Evolutionary conservation across 2,329 filamentous ascomycete genomes (phyloP).

Genomic region (Alternaria consortialis): DNA sequence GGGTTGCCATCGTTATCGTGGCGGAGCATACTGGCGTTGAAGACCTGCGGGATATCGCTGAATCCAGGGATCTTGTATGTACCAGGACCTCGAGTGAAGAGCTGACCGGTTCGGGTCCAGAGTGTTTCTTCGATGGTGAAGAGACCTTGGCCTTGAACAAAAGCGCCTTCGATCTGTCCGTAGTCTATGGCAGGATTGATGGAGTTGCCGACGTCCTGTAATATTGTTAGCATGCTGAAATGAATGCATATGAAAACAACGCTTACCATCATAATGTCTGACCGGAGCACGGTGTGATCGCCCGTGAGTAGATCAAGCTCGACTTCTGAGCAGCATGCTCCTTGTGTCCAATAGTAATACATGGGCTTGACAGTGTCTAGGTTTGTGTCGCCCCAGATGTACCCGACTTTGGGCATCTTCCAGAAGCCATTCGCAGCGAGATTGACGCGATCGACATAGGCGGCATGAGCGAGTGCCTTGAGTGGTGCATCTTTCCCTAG

Average conservation of each 20-base stretch:
- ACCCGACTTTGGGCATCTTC: slow-evolving; percentile 95
- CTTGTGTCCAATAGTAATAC: slow-evolving; percentile 96
- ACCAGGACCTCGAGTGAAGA: slow-evolving; percentile 70
- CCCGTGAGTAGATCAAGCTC: slow-evolving; percentile 92
- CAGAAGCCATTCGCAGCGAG: slow-evolving; percentile 95
- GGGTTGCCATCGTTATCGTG: slow-evolving; percentile 59
- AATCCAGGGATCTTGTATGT: slow-evolving; percentile 91
- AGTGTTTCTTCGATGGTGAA: slow-evolving; percentile 80
- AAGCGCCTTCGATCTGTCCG: slow-evolving; percentile 83
- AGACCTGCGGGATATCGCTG: slow-evolving; percentile 83
- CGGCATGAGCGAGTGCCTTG: slow-evolving; percentile 85
- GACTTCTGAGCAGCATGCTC: slow-evolving; percentile 86
- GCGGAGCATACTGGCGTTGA: slow-evolving; percentile 83
- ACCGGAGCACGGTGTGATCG: slow-evolving; percentile 85
- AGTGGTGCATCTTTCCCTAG: slow-evolving; percentile 79
- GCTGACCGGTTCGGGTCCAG: slow-evolving; percentile 71
- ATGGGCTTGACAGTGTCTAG: slow-evolving; percentile 63
- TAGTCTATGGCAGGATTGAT: slow-evolving; percentile 84
- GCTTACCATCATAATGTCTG: slow-evolving; percentile 85
- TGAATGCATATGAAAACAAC: neutral
- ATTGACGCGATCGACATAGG: slow-evolving; percentile 95
- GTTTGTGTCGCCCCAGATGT: slow-evolving; percentile 73
- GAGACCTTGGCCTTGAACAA: slow-evolving; percentile 79
- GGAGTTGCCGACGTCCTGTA: slow-evolving; percentile 76
- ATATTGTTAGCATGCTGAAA: slow-evolving; percentile 6